phyloP scores from a whole-genome alignment of 2,329 filamentous ascomycete species.

The Diaporthe sp. region DNA sequence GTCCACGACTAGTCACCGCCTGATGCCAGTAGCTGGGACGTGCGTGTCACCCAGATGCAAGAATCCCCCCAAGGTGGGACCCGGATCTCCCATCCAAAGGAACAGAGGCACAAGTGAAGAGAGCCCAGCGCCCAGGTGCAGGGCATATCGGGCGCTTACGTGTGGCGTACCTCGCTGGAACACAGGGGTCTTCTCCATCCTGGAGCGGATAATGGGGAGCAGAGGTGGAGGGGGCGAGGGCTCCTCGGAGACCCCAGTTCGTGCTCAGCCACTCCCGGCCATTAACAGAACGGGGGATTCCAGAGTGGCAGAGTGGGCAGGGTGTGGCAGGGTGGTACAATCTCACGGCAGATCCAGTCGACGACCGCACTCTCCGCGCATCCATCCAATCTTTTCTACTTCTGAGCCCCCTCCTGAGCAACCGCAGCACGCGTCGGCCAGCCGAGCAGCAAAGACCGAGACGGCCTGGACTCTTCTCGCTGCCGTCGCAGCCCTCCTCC shows the following conservation, averaged over 20 bases:
- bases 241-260: constrained; percentile 18
- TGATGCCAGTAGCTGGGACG: constrained; percentile 15
- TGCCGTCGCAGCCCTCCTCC: neutral
- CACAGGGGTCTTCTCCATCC: constrained; percentile 21
- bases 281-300: neutral
- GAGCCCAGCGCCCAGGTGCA: constrained; percentile 12
- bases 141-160: constrained; percentile 21
- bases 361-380: constrained; percentile 10
- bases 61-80: constrained; percentile 11
- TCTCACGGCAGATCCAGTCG: constrained; percentile 27
- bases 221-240: neutral
- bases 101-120: neutral
- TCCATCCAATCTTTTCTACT: constrained; percentile 23
- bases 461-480: neutral
- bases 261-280: constrained; percentile 26
- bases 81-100: neutral
- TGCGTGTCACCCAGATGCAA: constrained; percentile 6
- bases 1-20: neutral
- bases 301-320: neutral
- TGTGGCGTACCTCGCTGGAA: constrained; percentile 13
- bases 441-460: neutral
- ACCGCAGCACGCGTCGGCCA: constrained; percentile 26
- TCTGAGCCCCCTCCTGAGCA: constrained; percentile 22
- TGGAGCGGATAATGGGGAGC: neutral
- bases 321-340: constrained; percentile 15